Conservation (phyloP, 108 stramenopile genomes). For the Stephanodiscus minutulus region DNA sequence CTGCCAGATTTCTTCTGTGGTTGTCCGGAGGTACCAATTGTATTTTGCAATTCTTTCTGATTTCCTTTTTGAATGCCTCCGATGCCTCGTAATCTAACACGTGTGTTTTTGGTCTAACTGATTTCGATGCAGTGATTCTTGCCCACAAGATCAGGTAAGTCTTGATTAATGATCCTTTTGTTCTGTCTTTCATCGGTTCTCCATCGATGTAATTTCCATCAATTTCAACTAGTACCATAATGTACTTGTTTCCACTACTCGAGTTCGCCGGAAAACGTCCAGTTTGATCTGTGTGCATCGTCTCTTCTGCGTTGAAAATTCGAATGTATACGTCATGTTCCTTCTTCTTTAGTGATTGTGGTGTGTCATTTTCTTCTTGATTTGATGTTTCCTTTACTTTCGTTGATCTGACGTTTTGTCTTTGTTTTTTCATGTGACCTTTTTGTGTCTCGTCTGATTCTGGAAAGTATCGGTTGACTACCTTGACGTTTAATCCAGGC, state of each 20-base stretch:
- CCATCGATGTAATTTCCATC: constrained; percentile 46
- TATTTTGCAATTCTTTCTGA: constrained; percentile 7
- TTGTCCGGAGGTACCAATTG: constrained; percentile 44
- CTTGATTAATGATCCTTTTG: not conserved
- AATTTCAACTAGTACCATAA: constrained; percentile 42
- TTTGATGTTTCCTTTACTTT: not conserved
- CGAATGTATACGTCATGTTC: constrained; percentile 24
- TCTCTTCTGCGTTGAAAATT: constrained; percentile 20
- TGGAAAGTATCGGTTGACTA: constrained; percentile 14
- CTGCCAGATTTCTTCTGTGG: constrained; percentile 45
- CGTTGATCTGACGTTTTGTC: constrained; percentile 26
- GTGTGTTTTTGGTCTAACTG: not conserved
- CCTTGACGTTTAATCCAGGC: constrained; percentile 11
- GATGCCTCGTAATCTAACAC: not conserved
- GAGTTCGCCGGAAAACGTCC: constrained; percentile 27
- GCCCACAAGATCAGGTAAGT: not conserved
- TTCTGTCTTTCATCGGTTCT: constrained; percentile 13
- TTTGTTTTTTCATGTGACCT: constrained; percentile 20
- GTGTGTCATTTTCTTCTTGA: not conserved
- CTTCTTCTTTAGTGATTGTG: not conserved
- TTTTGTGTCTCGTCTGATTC: constrained; percentile 26
- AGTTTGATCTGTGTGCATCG: constrained; percentile 53
- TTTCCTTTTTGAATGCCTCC: not conserved
- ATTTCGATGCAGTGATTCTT: not conserved
- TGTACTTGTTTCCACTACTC: constrained; percentile 25